Base-by-base conservation (phyloP, 108 stramenopile species). In the Fragilariopsis cylindrus region DNA sequence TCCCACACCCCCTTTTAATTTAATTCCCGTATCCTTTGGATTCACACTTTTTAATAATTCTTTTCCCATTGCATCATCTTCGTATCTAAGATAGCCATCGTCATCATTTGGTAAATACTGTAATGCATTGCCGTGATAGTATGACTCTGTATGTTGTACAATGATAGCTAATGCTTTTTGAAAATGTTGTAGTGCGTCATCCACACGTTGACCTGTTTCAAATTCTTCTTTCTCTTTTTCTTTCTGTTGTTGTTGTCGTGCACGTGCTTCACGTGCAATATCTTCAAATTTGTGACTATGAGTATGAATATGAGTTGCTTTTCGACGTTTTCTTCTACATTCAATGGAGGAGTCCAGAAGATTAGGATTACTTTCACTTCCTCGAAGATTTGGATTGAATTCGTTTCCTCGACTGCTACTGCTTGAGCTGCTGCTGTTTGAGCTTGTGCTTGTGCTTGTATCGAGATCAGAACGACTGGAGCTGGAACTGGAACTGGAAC, bases 41-140 rank as follows among this genome's bases (percentile, higher is more conserved):
- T 63, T 63, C 12, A 13, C 45, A 44, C 62, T 41, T 45, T 21
- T 4, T 0, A 43, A 12, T 9, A 63, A 13, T 63, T 63, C 43
- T 45, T 45, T 63, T 15, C 42, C 7, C 43, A 63, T 45, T 11
- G 7, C 43, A 11, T 63, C 62, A 12, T 63, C 45, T 3, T 63
- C 62, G 62, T 63, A 43, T 3, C 62, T 42, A 45, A 63, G 43
- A 45, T 45, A 63, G 5, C 62, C 62, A 8, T 63, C 62, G 3
- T 41, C 62, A 15, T 63, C 62, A 44, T 45, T 63, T 9, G 62
- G 62, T 5, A 45, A 44, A 63, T 63, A 63, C 42, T 45, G 43
- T n/a, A 63, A 43, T n/a, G 43, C 62, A 45, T 63, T 63, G 8
- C 43, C 43, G 46, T 45, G 39, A 13, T 63, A 63, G 15, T 43